A percentile compares a stretch with the other conserved stretches of the same genome.
Conservation (phyloP, 2,329 filamentous ascomycete species). For the Emmonsia crescens region DNA sequence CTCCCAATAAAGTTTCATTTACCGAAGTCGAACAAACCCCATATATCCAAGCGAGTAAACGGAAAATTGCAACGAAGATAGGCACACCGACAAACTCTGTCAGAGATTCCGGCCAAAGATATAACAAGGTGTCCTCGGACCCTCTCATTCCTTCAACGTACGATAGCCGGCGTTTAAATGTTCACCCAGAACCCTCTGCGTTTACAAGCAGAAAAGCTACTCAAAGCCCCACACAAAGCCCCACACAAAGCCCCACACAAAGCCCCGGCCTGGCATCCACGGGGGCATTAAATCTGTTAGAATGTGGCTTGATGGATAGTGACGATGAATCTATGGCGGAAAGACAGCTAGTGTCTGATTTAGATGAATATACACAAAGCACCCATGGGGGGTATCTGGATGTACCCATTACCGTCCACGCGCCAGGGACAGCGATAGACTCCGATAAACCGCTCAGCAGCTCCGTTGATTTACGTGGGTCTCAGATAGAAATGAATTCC, state of each 20-base stretch:
- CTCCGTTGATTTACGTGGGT: not conserved
- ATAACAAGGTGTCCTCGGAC: conserved; percentile 4
- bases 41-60: not conserved
- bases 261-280: not conserved
- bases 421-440: not conserved
- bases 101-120: not conserved
- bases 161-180: not conserved
- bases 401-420: not conserved
- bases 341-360: conserved; percentile 7
- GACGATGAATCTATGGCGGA: conserved; percentile 2
- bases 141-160: conserved; percentile 11
- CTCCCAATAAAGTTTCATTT: conserved; percentile 6
- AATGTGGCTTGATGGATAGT: not conserved
- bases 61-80: not conserved
- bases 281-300: not conserved
- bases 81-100: not conserved
- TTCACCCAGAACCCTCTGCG: not conserved
- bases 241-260: not conserved
- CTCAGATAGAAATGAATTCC: not conserved
- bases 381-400: not conserved
- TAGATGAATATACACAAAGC: conserved; percentile 4
- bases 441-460: not conserved
- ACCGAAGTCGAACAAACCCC: conserved; percentile 10
- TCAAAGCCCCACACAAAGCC: not conserved
- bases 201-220: not conserved